Base-by-base conservation (phyloP, 345 rosid species). In the Noccaea caerulescens region DNA sequence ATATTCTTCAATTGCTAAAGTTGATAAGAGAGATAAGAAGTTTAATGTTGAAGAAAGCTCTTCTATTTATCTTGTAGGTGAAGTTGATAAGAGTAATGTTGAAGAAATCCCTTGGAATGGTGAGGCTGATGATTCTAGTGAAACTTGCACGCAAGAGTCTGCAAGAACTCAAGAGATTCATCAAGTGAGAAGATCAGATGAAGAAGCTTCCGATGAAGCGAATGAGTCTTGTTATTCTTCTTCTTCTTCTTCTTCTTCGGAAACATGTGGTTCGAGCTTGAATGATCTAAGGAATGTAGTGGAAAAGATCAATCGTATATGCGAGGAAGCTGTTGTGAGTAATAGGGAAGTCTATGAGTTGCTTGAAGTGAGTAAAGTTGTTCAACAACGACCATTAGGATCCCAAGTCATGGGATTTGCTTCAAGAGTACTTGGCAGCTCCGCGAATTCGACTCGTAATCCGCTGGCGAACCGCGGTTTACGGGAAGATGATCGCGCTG, bases 361-460 rank as follows among this genome's bases (percentile, higher is more conserved):
- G 58, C 73, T 77, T 71, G 77, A 77, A 71, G 80, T 58, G 6
- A 66, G 58, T 18, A 77, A 51, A 58, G 58, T 71, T 39, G 37
- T 38, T 51, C 16, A 72, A 25, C 69, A 51, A 27, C 69, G 66
- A 66, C 33, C 73, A 33, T 65, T 77, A 60, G 77, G 72, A 51
- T 69, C 52, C 14, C 68, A 66, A 14, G 10, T 71, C 58, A 77
- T 36, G 41, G 73, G 51, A 4, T 47, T 67, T 61, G 74, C 79
- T 54, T 75, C 70, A 62, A 75, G 52, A 25, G 12, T 68, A 10
- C 39, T 75, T 55, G 43, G 68, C 36, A 53, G 23, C 37, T 14
- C 43, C 23, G 23, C 23, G 23, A 20, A 20, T 20, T 20, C 23
- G 27, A 54, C 32, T 16, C 45, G 63, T 50, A 20, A 1, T 11